phyloP scores from a whole-genome alignment of 1,284 basidiomycete genomes.

The Ustilago hordei region DNA sequence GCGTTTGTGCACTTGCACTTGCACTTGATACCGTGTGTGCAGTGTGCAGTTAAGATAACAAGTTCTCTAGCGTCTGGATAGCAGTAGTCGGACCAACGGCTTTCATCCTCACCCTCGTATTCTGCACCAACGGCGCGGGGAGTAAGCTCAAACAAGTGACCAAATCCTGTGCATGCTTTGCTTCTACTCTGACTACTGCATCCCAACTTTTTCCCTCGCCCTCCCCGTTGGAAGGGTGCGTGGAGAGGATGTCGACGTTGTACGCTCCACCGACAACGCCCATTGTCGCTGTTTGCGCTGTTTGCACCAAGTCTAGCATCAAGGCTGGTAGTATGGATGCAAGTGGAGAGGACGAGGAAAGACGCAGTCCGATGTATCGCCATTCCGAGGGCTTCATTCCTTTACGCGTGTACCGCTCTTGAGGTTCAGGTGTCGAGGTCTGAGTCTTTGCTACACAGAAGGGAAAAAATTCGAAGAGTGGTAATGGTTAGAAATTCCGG shows the following conservation, averaged over 20 bases:
- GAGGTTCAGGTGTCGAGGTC: too few relatives aligned
- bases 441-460: constrained; percentile 14
- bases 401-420: constrained; percentile 29
- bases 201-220: constrained; percentile 12
- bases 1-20: neutral
- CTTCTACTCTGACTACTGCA: constrained; percentile 25
- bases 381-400: constrained; percentile 37
- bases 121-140: constrained; percentile 17
- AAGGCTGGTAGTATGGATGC: constrained; percentile 14
- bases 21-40: neutral
- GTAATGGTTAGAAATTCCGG: constrained; percentile 4
- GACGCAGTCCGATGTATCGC: constrained; percentile 31
- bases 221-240: constrained; percentile 1
- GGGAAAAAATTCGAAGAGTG: neutral
- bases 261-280: constrained; percentile 49
- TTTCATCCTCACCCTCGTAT: constrained; percentile 11
- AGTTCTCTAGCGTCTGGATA: constrained; percentile 25
- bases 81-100: constrained; percentile 33
- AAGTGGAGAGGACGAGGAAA: constrained; percentile 8
- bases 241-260: constrained; percentile 51
- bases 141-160: constrained; percentile 27
- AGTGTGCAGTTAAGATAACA: constrained; percentile 3
- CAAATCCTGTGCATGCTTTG: constrained; percentile 28
- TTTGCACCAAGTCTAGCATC: constrained; percentile 30
- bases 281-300: constrained; percentile 35